These are phyloP conservation scores for Clonostachys byssicola DNA, from an alignment of 2,329 filamentous ascomycete genomes.

Conservation along the genomic window DNA sequence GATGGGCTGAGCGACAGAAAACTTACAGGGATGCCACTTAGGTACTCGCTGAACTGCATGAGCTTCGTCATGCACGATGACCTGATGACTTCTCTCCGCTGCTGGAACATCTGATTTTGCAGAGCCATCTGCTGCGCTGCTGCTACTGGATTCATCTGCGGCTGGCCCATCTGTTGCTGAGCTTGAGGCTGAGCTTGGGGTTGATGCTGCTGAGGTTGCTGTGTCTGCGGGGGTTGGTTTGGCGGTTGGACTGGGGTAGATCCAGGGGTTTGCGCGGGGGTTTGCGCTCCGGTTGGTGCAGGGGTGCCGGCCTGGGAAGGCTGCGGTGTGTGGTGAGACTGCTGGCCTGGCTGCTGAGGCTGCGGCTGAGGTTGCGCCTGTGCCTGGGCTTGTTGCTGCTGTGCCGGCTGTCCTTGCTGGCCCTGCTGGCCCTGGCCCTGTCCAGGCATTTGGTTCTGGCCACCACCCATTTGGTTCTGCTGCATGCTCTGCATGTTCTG, in stretches of 20 bases:
- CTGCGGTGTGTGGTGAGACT: slow-evolving; percentile 40
- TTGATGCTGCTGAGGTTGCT: slow-evolving; percentile 25
- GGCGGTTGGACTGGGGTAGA: slow-evolving; percentile 31
- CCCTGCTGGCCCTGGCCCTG: slow-evolving; percentile 18
- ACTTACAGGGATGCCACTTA: slow-evolving; percentile 53
- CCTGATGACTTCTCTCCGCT: slow-evolving; percentile 48
- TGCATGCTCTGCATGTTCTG: slow-evolving; percentile 40
- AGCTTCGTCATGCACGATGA: slow-evolving; percentile 55
- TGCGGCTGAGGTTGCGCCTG: slow-evolving; percentile 28
- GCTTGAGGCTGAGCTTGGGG: slow-evolving; percentile 19
- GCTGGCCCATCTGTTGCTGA: slow-evolving; percentile 17
- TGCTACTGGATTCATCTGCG: slow-evolving; percentile 17
- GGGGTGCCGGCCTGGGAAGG: slow-evolving; percentile 34
- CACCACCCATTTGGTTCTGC: slow-evolving; percentile 29
- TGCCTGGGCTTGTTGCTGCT: slow-evolving; percentile 23
- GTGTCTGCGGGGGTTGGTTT: slow-evolving; percentile 21
- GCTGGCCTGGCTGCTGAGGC: slow-evolving; percentile 29
- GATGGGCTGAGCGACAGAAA: background rate
- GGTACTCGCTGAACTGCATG: slow-evolving; percentile 58
- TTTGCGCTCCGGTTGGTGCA: slow-evolving; percentile 38
- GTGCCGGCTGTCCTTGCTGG: slow-evolving; percentile 18
- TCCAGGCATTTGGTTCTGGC: slow-evolving; percentile 20
- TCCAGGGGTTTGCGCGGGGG: slow-evolving; percentile 39
- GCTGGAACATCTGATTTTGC: slow-evolving; percentile 27
- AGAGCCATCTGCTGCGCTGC: slow-evolving; percentile 28